phyloP scores from a whole-genome alignment of 176 grass and related monocot genomes.

The Alopecurus myosuroides region DNA sequence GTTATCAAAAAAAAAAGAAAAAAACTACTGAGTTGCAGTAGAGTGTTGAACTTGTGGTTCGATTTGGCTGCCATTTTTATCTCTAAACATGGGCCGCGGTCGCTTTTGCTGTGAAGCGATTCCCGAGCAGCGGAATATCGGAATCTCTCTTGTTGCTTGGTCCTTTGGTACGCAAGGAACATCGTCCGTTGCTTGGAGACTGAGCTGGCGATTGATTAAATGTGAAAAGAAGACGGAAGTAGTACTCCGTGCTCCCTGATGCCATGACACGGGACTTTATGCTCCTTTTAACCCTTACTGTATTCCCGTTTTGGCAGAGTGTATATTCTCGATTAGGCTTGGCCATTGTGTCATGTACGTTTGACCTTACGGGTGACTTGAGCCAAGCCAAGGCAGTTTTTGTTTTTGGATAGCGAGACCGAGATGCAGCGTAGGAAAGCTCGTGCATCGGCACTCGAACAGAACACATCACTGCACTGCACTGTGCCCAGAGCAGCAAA shows the following conservation, averaged over 20 bases:
- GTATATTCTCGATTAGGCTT: not conserved
- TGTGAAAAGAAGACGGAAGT: not conserved
- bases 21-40: too few species aligned
- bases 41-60: not conserved
- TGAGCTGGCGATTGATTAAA: not conserved
- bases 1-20: too few species aligned
- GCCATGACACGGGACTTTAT: conserved; percentile 13
- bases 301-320: not conserved
- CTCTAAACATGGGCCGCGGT: not conserved
- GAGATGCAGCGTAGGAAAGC: not conserved
- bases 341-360: not conserved
- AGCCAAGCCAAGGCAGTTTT: too few species aligned
- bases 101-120: not conserved
- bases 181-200: conserved; percentile 11
- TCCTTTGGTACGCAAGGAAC: conserved; percentile 24
- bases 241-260: conserved; percentile 20
- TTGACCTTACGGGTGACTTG: not conserved
- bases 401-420: too few species aligned
- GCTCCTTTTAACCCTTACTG: conserved; percentile 6
- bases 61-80: not conserved
- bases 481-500: too few species aligned
- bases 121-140: not conserved
- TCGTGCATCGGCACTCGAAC: too few species aligned
- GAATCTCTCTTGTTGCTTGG: not conserved
- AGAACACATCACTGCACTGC: too few species aligned